These are phyloP conservation scores for Talinum fruticosum DNA, from an alignment of 148 eudicot genomes.

Conservation along the genomic window DNA sequence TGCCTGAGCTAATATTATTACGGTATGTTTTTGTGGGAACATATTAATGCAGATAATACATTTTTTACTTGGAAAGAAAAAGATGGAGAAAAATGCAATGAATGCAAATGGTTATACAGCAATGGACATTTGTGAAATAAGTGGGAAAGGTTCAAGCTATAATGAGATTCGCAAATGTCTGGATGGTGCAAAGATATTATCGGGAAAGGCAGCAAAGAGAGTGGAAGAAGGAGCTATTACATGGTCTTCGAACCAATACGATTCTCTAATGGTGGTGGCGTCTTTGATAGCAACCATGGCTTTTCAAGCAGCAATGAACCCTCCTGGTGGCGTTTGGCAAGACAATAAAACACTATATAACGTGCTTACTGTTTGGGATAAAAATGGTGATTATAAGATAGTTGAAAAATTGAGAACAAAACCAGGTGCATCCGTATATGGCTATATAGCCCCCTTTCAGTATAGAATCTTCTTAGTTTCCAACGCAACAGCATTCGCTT, in stretches of 20 bases:
- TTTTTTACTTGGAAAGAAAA: not conserved
- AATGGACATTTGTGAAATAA: constrained; percentile 13
- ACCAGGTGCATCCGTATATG: not conserved
- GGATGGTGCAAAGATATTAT: not conserved
- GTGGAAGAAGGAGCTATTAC: not conserved
- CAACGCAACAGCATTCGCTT: constrained; percentile 21
- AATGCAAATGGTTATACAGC: constrained; percentile 29
- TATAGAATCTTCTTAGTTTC: not conserved
- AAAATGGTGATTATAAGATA: not conserved
- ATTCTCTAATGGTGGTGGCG: constrained; percentile 33
- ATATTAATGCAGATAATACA: constrained; percentile 14
- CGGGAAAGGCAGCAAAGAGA: not conserved
- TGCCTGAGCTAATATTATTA: too few relatives aligned
- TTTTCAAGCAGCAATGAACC: constrained; percentile 27
- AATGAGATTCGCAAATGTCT: constrained; percentile 4
- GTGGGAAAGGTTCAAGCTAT: not conserved
- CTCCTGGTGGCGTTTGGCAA: constrained; percentile 21
- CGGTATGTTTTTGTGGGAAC: too few relatives aligned
- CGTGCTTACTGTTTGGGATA: too few relatives aligned
- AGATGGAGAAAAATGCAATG: constrained; percentile 1
- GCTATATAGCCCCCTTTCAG: too few relatives aligned
- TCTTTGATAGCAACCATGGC: constrained; percentile 40
- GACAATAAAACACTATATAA: too few relatives aligned
- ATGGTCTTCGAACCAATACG: constrained; percentile 22
- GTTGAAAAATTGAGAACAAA: not conserved